Evolutionary conservation across 1,284 basidiomycete genomes (phyloP).

Genomic region (Apiotrichum porosum): DNA sequence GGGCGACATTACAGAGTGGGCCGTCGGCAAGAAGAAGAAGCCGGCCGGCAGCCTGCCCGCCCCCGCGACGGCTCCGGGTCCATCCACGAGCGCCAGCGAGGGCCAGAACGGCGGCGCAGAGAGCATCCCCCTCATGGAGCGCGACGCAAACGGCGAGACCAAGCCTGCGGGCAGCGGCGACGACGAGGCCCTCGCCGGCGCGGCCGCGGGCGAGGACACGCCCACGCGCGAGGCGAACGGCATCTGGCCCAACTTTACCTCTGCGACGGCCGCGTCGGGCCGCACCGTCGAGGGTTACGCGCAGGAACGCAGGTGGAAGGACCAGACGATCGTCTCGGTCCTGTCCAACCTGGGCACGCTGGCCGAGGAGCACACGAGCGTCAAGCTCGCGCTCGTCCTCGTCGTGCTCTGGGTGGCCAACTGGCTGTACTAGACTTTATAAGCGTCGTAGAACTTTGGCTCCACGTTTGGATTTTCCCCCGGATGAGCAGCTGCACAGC

Average conservation of each 20-base stretch:
- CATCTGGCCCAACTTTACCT: slow-evolving; percentile 1
- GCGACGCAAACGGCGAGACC: background rate
- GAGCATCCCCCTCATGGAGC: slow-evolving; percentile 44
- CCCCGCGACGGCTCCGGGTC: slow-evolving; percentile 21
- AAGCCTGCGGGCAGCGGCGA: background rate
- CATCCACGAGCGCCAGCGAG: slow-evolving; percentile 13
- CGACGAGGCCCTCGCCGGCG: no score
- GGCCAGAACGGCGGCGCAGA: slow-evolving; percentile 31
- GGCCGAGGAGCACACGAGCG: slow-evolving; percentile 34
- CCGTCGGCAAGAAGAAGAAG: slow-evolving; percentile 54
- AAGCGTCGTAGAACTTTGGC: no score
- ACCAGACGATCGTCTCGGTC: slow-evolving; percentile 28
- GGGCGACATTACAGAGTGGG: slow-evolving; percentile 63
- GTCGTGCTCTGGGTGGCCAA: slow-evolving; percentile 46
- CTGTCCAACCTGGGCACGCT: slow-evolving; percentile 27
- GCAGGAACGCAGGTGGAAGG: slow-evolving; percentile 22
- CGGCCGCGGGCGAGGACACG: background rate
- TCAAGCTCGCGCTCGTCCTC: slow-evolving; percentile 44
- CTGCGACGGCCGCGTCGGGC: slow-evolving; percentile 18
- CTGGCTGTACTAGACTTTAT: slow-evolving; percentile 45
- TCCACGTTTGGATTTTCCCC: no score
- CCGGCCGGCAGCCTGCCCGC: slow-evolving; percentile 15
- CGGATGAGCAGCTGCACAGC: no score
- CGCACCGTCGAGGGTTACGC: slow-evolving; percentile 25
- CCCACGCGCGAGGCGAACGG: background rate